Evolutionary conservation across 805 yeast species (phyloP), one percentile per base, ranked within the genome.

Genomic region (Starmerella etchellsii): DNA sequence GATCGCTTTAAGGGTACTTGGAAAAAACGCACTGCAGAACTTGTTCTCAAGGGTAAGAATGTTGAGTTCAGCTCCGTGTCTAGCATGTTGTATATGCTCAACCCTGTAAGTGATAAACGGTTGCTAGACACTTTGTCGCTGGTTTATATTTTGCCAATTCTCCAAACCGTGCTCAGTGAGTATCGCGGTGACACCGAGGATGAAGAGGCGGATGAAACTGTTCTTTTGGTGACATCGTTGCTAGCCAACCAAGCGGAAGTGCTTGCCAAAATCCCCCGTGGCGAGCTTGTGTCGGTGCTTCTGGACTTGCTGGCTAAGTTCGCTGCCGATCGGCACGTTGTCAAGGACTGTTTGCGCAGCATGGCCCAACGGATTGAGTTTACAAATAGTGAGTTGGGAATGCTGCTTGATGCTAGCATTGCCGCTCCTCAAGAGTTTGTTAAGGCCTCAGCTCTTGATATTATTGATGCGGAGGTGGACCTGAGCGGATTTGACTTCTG

Each of bases 341-440:
- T 91, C 11, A 83, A 83, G 55, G 96, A 85, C 44, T 81, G 93
- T 54, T 71, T 91, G 57, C 64, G 77, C 38, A 70, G 91, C 0
- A 57, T 91, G 34, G 74, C 87, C 45, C 94, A 81, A 56, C 75
- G 78, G 48, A 74, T 85, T 0, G 67, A 76, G 18, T 71, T 75
- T 39, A 69, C 77, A 37, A 63, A 73, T 0, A 58, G 60, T 1
- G 59, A 53, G 2, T 96, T 88, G 56, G 59, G 83, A 46, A 52
- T 63, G 15, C 56, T 81, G 10, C 62, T 85, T 26, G 61, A 67
- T 10, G 73, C 71, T 27, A 28, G 44, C 19, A 54, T 76, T 10
- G 61, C 84, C 21, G 66, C 78, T 0, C 71, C 81, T 0, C 78
- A 76, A 45, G 61, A 65, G 3, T 81, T 81, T 61, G 93, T 84